Evolutionary conservation across 2,329 filamentous ascomycete genomes (phyloP), one percentile per base, ranked within the genome.

Genomic region (Fusarium sterilihyphosum): DNA sequence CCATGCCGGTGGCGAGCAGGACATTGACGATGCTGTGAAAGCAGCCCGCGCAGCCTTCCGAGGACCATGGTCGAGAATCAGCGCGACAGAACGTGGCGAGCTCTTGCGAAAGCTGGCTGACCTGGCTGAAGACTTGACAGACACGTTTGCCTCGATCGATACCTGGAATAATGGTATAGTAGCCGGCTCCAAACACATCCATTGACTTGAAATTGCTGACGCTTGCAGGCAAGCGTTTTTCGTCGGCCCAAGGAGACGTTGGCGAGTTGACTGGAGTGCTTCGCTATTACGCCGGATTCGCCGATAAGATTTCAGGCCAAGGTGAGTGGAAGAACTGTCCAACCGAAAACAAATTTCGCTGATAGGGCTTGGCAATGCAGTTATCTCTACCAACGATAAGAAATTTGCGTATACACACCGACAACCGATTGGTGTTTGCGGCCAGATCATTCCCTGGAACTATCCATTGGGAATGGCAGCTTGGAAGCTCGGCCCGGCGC

Each of bases 211-310:
- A 2, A 31, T 31, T 5, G 31, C 31, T 31, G 12, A 31, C 12
- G 1, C 31, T 31, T 31, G 11, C 31, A 31, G 31, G 31, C 31
- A 31, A 82, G 65, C 91, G 92, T 3, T 94, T 93, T 81, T 82
- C 83, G 6, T 90, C 92, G n/a, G 86, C 93, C 0, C 78, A 86
- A 49, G 92, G 92, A 59, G 93, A 95, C 78, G 75, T 95, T 9
- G 84, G 80, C 2, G 83, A 85, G 68, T 82, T 84, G 20, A 76
- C 82, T 18, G 77, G 76, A 62, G 82, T 90, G 22, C 83, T 91
- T 47, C 90, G 92, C 73, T 95, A 96, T 82, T 96, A 95, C 78
- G 92, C 90, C 46, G 93, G 93, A 38, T 95, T 89, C 83, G 92
- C 93, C 29, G 93, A 95, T 83, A 95, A 95, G 84, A 17, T 37